These are phyloP conservation scores for Myrica gale DNA, from an alignment of 306 rosid species.

Conservation along the genomic window DNA sequence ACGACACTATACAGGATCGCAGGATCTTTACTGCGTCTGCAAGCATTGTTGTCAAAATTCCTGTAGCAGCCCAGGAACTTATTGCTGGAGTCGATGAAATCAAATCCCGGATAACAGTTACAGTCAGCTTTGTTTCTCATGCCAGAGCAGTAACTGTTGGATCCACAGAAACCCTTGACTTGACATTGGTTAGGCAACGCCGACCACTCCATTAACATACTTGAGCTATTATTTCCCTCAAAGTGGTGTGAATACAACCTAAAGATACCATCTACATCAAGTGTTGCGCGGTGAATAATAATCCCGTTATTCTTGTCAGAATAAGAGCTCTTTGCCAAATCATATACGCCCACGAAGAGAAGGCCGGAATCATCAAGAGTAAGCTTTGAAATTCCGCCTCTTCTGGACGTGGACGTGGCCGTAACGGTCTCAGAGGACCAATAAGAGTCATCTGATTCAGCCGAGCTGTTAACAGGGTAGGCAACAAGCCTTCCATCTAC, in stretches of 20 bases:
- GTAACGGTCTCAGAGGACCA: too few species aligned
- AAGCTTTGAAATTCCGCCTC: too few species aligned
- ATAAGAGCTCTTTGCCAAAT: background rate
- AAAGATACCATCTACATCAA: conserved; percentile 4
- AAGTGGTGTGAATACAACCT: conserved; percentile 5
- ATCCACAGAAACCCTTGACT: background rate
- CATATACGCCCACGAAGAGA: background rate
- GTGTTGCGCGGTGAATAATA: conserved; percentile 1
- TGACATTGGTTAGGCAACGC: background rate
- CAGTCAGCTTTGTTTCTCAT: background rate
- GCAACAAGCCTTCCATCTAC: background rate
- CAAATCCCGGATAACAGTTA: background rate
- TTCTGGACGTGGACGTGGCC: too few species aligned
- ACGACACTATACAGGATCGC: rapidly evolving
- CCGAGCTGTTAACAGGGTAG: background rate
- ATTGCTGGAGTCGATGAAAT: background rate
- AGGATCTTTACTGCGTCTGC: background rate
- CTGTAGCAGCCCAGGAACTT: conserved; percentile 4
- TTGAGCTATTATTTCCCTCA: background rate
- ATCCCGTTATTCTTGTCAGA: background rate
- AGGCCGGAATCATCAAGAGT: background rate
- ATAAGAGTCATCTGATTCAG: too few species aligned
- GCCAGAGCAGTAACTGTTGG: background rate
- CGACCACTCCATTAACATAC: background rate
- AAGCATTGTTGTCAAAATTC: background rate